phyloP scores from a whole-genome alignment of 139 green algal species.

The Chlamydomonas urium region DNA sequence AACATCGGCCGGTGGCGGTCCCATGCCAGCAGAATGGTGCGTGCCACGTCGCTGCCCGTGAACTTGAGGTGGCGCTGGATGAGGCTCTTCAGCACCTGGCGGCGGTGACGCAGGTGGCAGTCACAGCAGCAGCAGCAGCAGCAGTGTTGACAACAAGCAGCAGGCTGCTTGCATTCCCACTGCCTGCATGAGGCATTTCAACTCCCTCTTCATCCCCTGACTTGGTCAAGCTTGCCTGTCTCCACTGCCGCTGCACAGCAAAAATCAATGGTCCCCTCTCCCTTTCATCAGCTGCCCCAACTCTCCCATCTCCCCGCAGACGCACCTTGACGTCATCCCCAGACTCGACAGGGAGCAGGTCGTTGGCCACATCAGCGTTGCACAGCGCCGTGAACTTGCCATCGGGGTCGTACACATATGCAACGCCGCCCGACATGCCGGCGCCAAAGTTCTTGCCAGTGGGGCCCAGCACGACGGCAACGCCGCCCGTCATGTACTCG shows the following conservation, averaged over 20 bases:
- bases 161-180: too few species aligned
- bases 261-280: too few species aligned
- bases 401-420: slow-evolving; percentile 86
- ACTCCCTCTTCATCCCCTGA: too few species aligned
- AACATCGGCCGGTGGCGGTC: slow-evolving; percentile 52
- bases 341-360: slow-evolving; percentile 70
- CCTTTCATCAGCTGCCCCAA: too few species aligned
- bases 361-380: slow-evolving; percentile 52
- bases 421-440: slow-evolving; percentile 87
- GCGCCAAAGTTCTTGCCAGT: slow-evolving; percentile 94
- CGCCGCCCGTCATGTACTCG: slow-evolving; percentile 97
- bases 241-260: too few species aligned
- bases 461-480: slow-evolving; percentile 78
- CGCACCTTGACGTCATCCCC: slow-evolving; percentile 23
- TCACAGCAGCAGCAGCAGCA: too few species aligned
- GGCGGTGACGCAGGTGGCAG: too few species aligned
- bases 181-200: too few species aligned
- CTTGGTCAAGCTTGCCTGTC: too few species aligned
- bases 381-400: slow-evolving; percentile 49
- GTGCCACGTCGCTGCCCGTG: slow-evolving; percentile 63
- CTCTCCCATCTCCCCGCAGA: too few species aligned
- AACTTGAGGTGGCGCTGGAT: slow-evolving; percentile 81
- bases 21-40: slow-evolving; percentile 72
- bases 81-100: slow-evolving; percentile 56
- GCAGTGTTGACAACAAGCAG: too few species aligned